Percentiles rank a stretch among this genome's conserved stretches.
Evolutionary conservation across 1,284 basidiomycete species (phyloP).

Genomic region (Dichomitus squalens): DNA sequence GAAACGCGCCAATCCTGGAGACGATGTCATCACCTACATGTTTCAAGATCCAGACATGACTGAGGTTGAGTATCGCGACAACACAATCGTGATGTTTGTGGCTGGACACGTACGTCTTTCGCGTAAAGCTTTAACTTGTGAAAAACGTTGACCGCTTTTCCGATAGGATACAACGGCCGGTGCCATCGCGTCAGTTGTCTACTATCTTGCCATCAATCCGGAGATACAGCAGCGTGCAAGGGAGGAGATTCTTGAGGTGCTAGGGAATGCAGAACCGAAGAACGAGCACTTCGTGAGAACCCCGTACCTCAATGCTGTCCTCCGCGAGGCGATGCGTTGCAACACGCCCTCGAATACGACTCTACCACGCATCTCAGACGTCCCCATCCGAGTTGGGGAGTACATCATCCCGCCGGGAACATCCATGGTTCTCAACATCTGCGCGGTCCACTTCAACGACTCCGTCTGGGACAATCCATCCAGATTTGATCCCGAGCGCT

Average conservation of each 20-base stretch:
- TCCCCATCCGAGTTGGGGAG: constrained; percentile 17
- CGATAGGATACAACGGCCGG: constrained; percentile 39
- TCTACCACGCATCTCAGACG: constrained; percentile 30
- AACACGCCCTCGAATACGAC: constrained; percentile 35
- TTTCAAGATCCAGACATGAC: constrained; percentile 33
- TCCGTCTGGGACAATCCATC: constrained; percentile 23
- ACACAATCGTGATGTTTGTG: constrained; percentile 39
- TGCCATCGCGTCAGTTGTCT: constrained; percentile 33
- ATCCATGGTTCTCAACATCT: constrained; percentile 33
- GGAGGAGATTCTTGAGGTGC: constrained; percentile 28
- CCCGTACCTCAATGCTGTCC: constrained; percentile 35
- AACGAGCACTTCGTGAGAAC: constrained; percentile 27
- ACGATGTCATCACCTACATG: constrained; percentile 38
- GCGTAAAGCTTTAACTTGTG: not conserved
- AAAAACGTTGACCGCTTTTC: not conserved
- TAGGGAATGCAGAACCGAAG: constrained; percentile 27
- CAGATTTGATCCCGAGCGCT: constrained; percentile 28
- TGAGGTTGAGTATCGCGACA: constrained; percentile 34
- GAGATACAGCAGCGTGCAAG: constrained; percentile 32
- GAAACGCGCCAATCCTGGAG: constrained; percentile 31
- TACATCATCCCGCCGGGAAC: constrained; percentile 25
- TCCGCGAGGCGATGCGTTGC: constrained; percentile 37
- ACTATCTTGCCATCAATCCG: constrained; percentile 35
- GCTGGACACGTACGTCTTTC: constrained; percentile 34
- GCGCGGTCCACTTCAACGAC: constrained; percentile 34